Evolutionary conservation across 257 asterid genomes (phyloP), one percentile per base, ranked within the genome.

Genomic region (Scutellaria galericulata): DNA sequence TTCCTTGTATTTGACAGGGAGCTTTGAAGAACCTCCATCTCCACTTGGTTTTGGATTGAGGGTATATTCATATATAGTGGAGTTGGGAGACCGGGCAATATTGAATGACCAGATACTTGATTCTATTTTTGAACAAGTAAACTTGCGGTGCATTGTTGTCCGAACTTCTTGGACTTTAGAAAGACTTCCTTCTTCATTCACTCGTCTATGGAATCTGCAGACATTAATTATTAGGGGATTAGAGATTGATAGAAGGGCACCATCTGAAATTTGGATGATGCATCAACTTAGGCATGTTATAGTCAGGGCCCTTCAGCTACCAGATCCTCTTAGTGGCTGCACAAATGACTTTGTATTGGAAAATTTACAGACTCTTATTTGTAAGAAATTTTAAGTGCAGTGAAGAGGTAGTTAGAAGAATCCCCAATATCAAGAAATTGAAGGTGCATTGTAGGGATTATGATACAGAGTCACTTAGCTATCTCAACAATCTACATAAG

Each of bases 181-280:
- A 2, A 1, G 27, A 18, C 18, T 18, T 18, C 27, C 1, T 24
- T 1, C 37, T 46, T 61, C 59, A 44, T 6, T 52, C 20, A 24
- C 7, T 39, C 40, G 12, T 12, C 42, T 69, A 4, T 76, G 80
- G 76, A 70, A 70, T 55, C 55, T 76, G 5, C 62, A 77, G 20
- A 64, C 73, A 7, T 37, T 76, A 24, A 44, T 52, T 3, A 6
- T 11, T 15, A 5, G 14, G 18, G 18, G 18, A 18, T 18, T 18
- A 18, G 18, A 18, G 18, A 18, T 18, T 18, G 18, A 18, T 18
- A 18, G 18, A 18, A 18, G 18, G 18, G 6, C 31, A 7, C 69
- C 55, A 0, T 7, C 15, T 64, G 35, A 64, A 22, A 44, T 60
- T 18, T 68, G 75, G 70, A 14, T 5, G 7, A 37, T 67, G 64